Evolutionary conservation across 139 green algal species (phyloP), one percentile per base, ranked within the genome.

Genomic region (Chlorella sp.): DNA sequence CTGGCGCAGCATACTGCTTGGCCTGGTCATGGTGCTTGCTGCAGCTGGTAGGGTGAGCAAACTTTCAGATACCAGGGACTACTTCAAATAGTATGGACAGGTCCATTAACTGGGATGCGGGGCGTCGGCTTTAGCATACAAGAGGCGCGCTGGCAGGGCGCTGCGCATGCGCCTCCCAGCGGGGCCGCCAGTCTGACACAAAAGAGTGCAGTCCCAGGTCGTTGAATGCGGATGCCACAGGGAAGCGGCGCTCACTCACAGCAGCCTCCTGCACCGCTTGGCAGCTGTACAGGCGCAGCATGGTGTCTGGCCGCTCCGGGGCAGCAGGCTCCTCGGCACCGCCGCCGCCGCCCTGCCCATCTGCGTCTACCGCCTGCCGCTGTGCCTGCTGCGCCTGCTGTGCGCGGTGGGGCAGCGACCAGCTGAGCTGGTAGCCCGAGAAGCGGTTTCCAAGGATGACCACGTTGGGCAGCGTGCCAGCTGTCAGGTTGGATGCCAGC

Each of bases 401-500:
- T 14, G 42, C 68, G 19, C 37, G 83, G 34, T 36, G 30, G 40
- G 19, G 75, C 60, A 80, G 76, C 36, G 77, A 60, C 78, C 79
- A 86, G 30, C 78, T 48, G n/a, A 37, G n/a, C 30, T 60, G 60
- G 66, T 90, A 90, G 15, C 60, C 36, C 32, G 32, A 71, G 14
- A 91, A 83, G 42, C 88, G 80, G 88, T 96, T 96, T 14, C 93
- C 94, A 82, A 96, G 88, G 1, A 96, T 60, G 26, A 91, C 88
- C 61, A 93, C 68, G 57, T 92, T 87, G 71, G 81, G 66, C 57
- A 96, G 89, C 39, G 80, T 90, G 66, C 66, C 40, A 4, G 87
- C 36, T 12, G 36, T 80, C 80, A 90, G 85, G 86, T 96, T 96
- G 32, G 89, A 86, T 0, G 37, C 37, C 71, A 96, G 91, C 78